Base-by-base conservation (phyloP, 2,329 filamentous ascomycete genomes). In the Sordariomycetes sp. region DNA sequence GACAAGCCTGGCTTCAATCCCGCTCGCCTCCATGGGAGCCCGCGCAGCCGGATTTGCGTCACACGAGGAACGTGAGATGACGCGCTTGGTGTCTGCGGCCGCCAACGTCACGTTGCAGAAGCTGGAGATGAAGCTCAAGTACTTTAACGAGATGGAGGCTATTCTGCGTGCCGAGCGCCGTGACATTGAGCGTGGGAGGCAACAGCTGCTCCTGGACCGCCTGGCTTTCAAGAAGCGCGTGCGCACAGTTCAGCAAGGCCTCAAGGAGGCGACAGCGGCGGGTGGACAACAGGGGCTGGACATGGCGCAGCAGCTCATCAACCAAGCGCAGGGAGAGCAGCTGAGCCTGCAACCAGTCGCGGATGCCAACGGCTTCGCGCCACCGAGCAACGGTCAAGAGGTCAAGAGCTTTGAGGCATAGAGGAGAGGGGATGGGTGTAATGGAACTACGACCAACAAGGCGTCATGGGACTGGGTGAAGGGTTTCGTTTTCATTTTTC, bases 51-150 rank as follows among this genome's bases (percentile, higher is more conserved):
- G 82, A 4, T 77, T 98, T 21, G 88, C 90, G 19, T 95, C 90
- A 4, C 87, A 96, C 47, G 90, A 96, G 58, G 92, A 98, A 59
- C 84, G 93, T 38, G 87, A 95, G 59, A 92, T 96, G 76, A 94
- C 88, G 15, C 83, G 87, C 12, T 76, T 96, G 30, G 86, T 98
- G 8, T 90, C 87, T 3, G 83, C 87, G 6, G 86, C 87, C 1
- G 86, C 94, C 34, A 98, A 98, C 53, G 72, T 94, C 10, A 90
- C 86, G n/a, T 68, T 96, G 21, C 82, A 94, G 53, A 98, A 98
- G 62, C 79, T 96, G 41, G 87, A 96, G 60, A 68, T 96, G 48
- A 98, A 98, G 63, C 72, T 98, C 39, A 81, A 86, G 51, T 94
- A 96, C 56, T 98, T 98, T 61, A 82, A 85, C 48, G 92, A 98